These are phyloP conservation scores for Metarhizium humberi DNA, from an alignment of 2,329 filamentous ascomycete genomes.

Conservation along the genomic window DNA sequence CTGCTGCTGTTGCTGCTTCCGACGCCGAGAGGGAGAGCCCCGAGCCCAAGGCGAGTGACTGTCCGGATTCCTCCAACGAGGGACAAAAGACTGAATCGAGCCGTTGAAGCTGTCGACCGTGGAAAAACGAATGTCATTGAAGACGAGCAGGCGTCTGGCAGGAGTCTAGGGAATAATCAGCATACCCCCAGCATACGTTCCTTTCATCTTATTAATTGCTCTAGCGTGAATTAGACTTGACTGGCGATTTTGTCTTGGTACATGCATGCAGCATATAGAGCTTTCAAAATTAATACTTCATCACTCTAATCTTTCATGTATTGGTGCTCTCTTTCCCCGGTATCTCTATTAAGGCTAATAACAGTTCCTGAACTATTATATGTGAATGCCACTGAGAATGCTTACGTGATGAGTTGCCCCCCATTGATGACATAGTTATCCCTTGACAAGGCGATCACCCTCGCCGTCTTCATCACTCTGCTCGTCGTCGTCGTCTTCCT, in stretches of 20 bases:
- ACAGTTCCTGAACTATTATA: too few species aligned
- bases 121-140: neutral
- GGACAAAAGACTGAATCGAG: constrained; percentile 6
- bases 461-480: constrained; percentile 37
- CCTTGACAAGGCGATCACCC: constrained; percentile 32
- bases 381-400: neutral
- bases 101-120: neutral
- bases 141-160: too few species aligned
- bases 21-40: neutral
- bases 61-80: constrained; percentile 18
- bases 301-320: too few species aligned
- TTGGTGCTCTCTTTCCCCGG: too few species aligned
- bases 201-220: too few species aligned
- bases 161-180: neutral
- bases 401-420: neutral
- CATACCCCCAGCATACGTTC: neutral
- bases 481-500: constrained; percentile 43
- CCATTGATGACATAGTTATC: constrained; percentile 14
- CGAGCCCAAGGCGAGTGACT: constrained; percentile 14
- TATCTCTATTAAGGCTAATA: too few species aligned
- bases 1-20: neutral
- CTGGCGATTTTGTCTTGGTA: neutral
- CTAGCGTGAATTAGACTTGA: neutral
- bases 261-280: neutral
- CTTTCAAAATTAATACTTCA: neutral